Conservation (phyloP, 1,139 yeast genomes). For the Meyerozyma guilliermondii region DNA sequence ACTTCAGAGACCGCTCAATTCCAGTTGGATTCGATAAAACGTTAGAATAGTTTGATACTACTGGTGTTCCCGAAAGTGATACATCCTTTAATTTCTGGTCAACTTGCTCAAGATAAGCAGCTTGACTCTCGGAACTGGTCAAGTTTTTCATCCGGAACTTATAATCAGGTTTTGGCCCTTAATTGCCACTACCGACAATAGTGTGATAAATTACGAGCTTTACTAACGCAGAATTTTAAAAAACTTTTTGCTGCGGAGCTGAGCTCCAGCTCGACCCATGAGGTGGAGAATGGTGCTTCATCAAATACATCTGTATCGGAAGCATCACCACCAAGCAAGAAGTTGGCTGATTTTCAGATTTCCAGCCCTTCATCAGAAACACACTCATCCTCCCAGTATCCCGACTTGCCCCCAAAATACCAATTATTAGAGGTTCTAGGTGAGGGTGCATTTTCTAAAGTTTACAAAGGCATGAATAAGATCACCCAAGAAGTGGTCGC, state of each 20-base stretch:
- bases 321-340: neutral
- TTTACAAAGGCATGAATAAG: conserved; percentile 63
- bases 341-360: neutral
- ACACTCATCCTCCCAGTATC: conserved; percentile 5
- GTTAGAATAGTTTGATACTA: too few species aligned
- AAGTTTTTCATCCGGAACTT: neutral
- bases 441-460: conserved; percentile 90
- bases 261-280: neutral
- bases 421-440: conserved; percentile 39
- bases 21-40: too few species aligned
- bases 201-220: neutral
- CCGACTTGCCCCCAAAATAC: conserved; percentile 17
- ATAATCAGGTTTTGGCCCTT: neutral
- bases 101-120: too few species aligned
- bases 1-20: too few species aligned
- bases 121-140: neutral
- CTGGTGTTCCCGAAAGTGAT: too few species aligned
- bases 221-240: conserved; percentile 3
- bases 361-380: conserved; percentile 2
- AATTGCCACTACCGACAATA: neutral
- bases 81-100: too few species aligned
- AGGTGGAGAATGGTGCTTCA: neutral
- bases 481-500: conserved; percentile 56
- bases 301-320: neutral
- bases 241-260: conserved; percentile 1